Evolutionary conservation across 2,329 filamentous ascomycete species (phyloP), one percentile per base, ranked within the genome.

Genomic region (Akanthomyces lecanii): DNA sequence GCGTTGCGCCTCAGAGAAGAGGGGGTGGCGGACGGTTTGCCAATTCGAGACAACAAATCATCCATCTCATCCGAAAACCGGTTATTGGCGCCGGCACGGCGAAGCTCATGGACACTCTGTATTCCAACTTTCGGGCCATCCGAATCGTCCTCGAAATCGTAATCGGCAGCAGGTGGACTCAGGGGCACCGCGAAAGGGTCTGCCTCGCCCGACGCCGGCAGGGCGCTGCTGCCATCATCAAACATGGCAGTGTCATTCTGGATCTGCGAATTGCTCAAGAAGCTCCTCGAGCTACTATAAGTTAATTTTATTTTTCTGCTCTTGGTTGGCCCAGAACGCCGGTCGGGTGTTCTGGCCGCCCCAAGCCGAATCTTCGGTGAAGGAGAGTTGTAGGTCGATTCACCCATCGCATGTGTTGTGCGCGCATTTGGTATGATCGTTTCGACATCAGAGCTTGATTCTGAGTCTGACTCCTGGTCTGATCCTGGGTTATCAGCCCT

Each of bases 51-150:
- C 60, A 87, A 73, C 18, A 89, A 74, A 67, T 89, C 87, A 65
- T 87, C 84, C 74, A 89, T 82, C 68, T 87, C 85, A 66, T 89
- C 86, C 5, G 86, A 78, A 66, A 87, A 87, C 33, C 87, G 82
- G 68, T 85, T 87, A 69, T 88, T 88, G 25, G 85, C 86, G 18
- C 87, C 87, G 5, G 86, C 85, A 64, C 88, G 84, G 58, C 85
- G 80, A 48, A 89, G 74, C 69, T 89, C 87, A 69, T 89, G 86
- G 21, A 89, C 83, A 66, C 84, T 87, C 63, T 82, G 81, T 53
- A 89, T 85, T 33, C 82, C 81, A 21, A 80, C 78, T 52, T 78
- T 58, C 12, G 45, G 79, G 23, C 76, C 75, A 14, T 71, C 72
- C 3, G 75, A 68, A 18, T 78, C 77, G 25, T 78, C 75, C 1